Evolutionary conservation across 768 basidiomycete genomes (phyloP), one percentile per base, ranked within the genome.

Genomic region (Royoungia palumana): DNA sequence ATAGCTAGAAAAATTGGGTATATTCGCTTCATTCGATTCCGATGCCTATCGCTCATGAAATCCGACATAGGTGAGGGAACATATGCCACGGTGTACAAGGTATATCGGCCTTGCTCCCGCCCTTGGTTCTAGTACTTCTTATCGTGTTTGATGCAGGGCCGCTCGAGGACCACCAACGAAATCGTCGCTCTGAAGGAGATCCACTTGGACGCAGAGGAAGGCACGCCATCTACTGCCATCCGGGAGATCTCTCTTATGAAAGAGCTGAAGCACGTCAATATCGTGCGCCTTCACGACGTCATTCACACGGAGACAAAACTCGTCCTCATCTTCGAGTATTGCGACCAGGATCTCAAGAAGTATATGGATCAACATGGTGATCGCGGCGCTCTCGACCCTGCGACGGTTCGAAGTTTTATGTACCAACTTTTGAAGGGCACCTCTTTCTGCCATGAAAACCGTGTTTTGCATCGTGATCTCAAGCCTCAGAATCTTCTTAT

Each of bases 361-460:
- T 98, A 97, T 69, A 99, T 99, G 96, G 96, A 99, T 68, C 87
- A 90, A 30, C 87, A 96, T 59, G 96, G 96, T 47, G 94, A 98
- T 56, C 83, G 94, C 37, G 94, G 96, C 46, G 94, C 95, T 5
- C 78, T 99, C 36, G 93, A 96, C 54, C 83, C 89, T 16, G 77
- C 79, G 38, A 93, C 90, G 4, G 76, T 98, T 51, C 85, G 91
- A 49, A 94, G 90, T 64, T 99, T 99, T 72, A 96, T 98, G 87
- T 95, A 87, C 69, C 96, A 99, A 66, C 81, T 98, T 20, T 77
- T 98, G 57, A 94, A 92, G 69, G 96, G 96, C 41, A 97, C 94
- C 42, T 93, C 93, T 6, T 98, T 96, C 70, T 98, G 95, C 65
- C 96, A 99, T 66, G 94, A 97, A 69, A 98, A 98, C 63, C 85